Evolutionary conservation across 2,329 filamentous ascomycete genomes (phyloP).

Genomic region (Aspergillus neoniger): DNA sequence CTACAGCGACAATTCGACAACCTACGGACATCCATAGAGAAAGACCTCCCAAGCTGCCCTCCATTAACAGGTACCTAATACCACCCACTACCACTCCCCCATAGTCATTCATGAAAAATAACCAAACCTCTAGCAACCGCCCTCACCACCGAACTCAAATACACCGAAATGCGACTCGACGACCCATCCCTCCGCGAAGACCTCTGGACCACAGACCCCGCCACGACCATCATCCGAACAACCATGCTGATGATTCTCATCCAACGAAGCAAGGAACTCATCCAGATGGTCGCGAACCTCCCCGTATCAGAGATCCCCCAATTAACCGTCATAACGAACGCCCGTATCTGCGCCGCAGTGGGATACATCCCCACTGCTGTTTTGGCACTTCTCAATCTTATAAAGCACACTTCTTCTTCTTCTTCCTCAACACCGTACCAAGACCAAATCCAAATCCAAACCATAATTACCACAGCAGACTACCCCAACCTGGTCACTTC

Average conservation of each 20-base stretch:
- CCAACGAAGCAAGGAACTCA: conserved; percentile 22
- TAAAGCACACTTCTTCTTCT: not conserved
- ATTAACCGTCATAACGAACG: not conserved
- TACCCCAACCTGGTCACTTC: not conserved
- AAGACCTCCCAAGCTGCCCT: conserved; percentile 12
- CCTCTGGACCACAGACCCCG: conserved; percentile 21
- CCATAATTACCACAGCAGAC: not conserved
- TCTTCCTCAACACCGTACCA: too few relatives aligned
- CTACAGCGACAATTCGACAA: conserved; percentile 20
- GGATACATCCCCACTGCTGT: conserved; percentile 1
- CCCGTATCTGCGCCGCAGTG: not conserved
- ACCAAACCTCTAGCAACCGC: conserved; percentile 15
- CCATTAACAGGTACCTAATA: conserved; percentile 14
- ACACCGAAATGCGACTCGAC: conserved; percentile 22
- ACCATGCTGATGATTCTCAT: conserved; percentile 24
- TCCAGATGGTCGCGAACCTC: conserved; percentile 9
- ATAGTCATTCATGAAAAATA: not conserved
- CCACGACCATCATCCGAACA: conserved; percentile 16
- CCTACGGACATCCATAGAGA: conserved; percentile 11
- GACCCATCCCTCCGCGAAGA: conserved; percentile 25
- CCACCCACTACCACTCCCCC: too few relatives aligned
- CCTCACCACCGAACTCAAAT: conserved; percentile 22
- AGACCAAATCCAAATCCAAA: not conserved
- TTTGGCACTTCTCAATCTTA: not conserved
- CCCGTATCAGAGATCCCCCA: conserved; percentile 1